Evolutionary conservation across 768 basidiomycete species (phyloP), one percentile per base, ranked within the genome.

Genomic region (Hygrophoropsis aurantiaca): DNA sequence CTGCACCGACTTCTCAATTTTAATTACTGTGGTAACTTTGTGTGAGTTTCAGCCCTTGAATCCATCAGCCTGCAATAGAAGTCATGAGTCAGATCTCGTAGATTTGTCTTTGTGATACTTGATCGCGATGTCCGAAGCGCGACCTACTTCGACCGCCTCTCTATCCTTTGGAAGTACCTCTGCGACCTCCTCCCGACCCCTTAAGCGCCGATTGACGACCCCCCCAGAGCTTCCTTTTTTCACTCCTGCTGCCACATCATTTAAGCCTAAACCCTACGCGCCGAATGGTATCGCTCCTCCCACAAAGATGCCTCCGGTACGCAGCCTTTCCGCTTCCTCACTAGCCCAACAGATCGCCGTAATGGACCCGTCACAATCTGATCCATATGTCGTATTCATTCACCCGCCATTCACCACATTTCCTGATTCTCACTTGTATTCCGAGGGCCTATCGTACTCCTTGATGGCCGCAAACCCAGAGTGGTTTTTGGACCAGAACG

Each of bases 401-500:
- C 87, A 80, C 55, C 84, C 87, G 0, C 89, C 89, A 8, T 90
- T 89, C 65, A 71, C 68, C 39, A 59, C 69, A 25, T 89, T 89
- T 58, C 88, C 87, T 2, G 69, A 79, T 42, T 75, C 84, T 16
- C 70, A 82, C 49, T 59, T 68, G 13, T 73, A 80, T 67, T 74
- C 79, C 1, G 85, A 87, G 49, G 87, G 87, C 21, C 74, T 90
- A 41, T 79, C 80, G 4, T 91, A 87, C 61, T 74, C 77, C 47
- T 59, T 85, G 35, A 76, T 91, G 73, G 82, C 86, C n/a, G 75
- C 79, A 32, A 85, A 90, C 57, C 76, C 79, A 7, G 81, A 90
- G 45, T 91, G 89, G 89, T 91, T 90, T 59, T 73, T 91, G 50
- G 81, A 84, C 57, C 60, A 85, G 15, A 61, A 69, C 42, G 88